Base-by-base conservation (phyloP, 2,329 filamentous ascomycete genomes). In the Lecanicillium sp. region DNA sequence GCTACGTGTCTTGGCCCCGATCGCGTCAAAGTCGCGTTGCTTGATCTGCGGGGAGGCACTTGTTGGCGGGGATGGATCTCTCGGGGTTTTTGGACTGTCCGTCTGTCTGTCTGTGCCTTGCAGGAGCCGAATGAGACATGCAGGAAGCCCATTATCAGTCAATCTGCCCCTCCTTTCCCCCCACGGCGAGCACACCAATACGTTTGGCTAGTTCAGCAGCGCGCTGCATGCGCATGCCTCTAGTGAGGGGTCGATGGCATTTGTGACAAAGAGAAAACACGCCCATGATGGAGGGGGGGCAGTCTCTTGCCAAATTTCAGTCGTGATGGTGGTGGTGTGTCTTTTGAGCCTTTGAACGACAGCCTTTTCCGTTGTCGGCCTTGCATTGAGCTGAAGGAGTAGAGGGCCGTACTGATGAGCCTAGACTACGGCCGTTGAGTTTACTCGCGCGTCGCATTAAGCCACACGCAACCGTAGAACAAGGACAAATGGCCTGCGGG, bases 81-180 rank as follows among this genome's bases (percentile, higher is more conserved):
- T 26, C n/a, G n/a, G n/a, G 10, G 20, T 38, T 20, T 37, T 11
- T 23, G 20, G 20, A 38, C 20, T 23, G 20, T 15, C 10, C 29
- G 24, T 11, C 12, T 12, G 27, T 33, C 27, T 24, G 29, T 24
- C 21, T 24, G 40, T 43, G 20, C 40, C 40, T 43, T 43, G 40
- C 40, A 43, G 40, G 7, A 17, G 20, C 12, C n/a, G n/a, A n/a
- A n/a, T 35, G 40, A 43, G 40, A 43, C 40, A 43, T 23, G 40
- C 40, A 43, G 40, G n/a, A n/a, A n/a, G n/a, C n/a, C 40, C 19
- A 14, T 24, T 14, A 14, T 33, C 29, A 21, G 15, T 7, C 20
- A 14, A 21, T 27, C 12, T 26, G 11, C 38, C 14, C 17, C 37
- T 8, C 10, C 37, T 12, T 9, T 17, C 14, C 40, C 27, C 27